Conservation (phyloP, 1,284 basidiomycete genomes). For the Wolfiporia cocos region DNA sequence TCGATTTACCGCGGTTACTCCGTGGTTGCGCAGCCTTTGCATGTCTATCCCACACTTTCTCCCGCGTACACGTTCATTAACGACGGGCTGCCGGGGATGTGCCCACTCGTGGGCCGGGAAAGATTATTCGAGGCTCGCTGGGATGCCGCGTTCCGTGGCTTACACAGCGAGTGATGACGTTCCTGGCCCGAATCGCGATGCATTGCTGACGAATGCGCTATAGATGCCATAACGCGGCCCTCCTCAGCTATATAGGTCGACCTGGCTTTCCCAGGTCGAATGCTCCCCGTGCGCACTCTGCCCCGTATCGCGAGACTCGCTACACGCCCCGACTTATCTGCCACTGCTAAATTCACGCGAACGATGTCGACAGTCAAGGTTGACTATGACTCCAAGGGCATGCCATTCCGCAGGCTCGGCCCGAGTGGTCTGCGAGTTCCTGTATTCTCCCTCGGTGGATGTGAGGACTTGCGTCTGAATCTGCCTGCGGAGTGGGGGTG, state of each 20-base stretch:
- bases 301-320: background rate
- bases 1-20: no score
- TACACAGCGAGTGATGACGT: no score
- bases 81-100: no score
- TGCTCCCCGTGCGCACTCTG: background rate
- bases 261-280: background rate
- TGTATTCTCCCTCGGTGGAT: constrained; percentile 79
- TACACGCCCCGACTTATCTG: background rate
- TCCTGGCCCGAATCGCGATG: no score
- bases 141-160: no score
- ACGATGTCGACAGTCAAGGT: constrained; percentile 9
- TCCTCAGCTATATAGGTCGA: background rate
- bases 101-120: no score
- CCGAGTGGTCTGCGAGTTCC: constrained; percentile 72
- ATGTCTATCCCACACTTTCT: no score
- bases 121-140: no score
- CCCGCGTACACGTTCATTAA: no score
- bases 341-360: background rate
- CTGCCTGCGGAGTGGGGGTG: background rate
- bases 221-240: no score
- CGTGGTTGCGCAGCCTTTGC: no score
- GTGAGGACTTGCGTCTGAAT: constrained; percentile 34
- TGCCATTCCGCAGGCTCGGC: constrained; percentile 74
- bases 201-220: no score
- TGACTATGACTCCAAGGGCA: constrained; percentile 55